phyloP scores from a whole-genome alignment of 345 rosid species.

The Reutealis trisperma region DNA sequence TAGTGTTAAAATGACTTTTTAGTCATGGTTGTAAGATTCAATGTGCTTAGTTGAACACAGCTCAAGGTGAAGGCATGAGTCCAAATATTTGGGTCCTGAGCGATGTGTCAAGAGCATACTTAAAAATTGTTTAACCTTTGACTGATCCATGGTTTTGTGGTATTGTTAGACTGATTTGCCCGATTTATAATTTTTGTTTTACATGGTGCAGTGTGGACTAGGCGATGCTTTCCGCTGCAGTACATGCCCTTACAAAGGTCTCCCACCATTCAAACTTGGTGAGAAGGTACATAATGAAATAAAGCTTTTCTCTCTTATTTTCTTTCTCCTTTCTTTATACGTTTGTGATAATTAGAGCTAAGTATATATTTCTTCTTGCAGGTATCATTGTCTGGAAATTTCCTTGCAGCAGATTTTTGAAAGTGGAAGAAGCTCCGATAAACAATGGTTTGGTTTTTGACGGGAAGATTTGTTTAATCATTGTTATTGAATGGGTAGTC shows the following conservation, averaged over 20 bases:
- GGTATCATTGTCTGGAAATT: constrained; percentile 76
- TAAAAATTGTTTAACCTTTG: not conserved
- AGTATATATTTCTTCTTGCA: constrained; percentile 30
- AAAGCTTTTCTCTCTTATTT: not conserved
- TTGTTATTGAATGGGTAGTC: not conserved
- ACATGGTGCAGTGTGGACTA: constrained; percentile 76
- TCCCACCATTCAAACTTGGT: constrained; percentile 81
- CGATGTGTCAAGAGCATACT: too few relatives aligned
- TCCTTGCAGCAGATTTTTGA: constrained; percentile 80
- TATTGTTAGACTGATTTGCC: not conserved
- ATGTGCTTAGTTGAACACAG: not conserved
- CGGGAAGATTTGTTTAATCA: too few relatives aligned
- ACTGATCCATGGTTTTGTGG: not conserved
- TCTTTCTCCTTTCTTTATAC: not conserved
- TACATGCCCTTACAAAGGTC: constrained; percentile 95
- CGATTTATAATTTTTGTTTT: not conserved
- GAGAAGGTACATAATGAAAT: constrained; percentile 63
- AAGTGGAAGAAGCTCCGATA: not conserved
- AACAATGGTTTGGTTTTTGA: not conserved
- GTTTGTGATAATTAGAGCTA: not conserved
- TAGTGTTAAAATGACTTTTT: not conserved
- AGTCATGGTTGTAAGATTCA: not conserved
- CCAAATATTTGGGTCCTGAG: not conserved
- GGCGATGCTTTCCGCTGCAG: constrained; percentile 98
- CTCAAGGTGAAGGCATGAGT: not conserved